These are phyloP conservation scores for Saturnispora halmiae DNA, from an alignment of 805 yeast species.

Conservation along the genomic window DNA sequence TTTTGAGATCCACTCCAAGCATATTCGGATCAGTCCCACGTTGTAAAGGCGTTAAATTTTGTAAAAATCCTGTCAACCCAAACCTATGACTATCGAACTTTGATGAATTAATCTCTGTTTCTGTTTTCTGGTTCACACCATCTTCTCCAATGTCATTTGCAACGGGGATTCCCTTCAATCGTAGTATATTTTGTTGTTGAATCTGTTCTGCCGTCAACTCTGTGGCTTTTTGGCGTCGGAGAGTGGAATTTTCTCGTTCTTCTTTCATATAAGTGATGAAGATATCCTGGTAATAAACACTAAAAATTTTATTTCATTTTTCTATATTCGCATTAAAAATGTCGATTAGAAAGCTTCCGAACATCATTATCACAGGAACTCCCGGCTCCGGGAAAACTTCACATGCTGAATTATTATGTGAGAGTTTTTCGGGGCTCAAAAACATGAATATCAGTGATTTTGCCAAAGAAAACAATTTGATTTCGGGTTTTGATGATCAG, in stretches of 20 bases:
- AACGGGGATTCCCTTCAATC: constrained; percentile 12
- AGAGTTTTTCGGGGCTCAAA: constrained; percentile 40
- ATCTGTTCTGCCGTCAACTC: constrained; percentile 14
- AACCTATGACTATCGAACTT: constrained; percentile 30
- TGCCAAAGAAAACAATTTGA: constrained; percentile 68
- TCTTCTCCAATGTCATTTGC: constrained; percentile 14
- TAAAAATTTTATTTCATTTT: too few relatives aligned
- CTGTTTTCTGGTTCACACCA: constrained; percentile 2
- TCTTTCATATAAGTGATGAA: too few relatives aligned
- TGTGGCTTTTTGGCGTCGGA: background rate
- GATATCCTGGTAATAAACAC: too few relatives aligned
- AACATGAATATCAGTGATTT: constrained; percentile 67
- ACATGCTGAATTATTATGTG: constrained; percentile 48
- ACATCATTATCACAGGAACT: constrained; percentile 88
- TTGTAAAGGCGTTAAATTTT: constrained; percentile 55
- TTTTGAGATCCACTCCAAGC: constrained; percentile 60
- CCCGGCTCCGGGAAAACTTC: constrained; percentile 87
- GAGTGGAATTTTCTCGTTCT: constrained; percentile 2
- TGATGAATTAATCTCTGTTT: constrained; percentile 33
- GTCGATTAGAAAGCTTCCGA: constrained; percentile 40
- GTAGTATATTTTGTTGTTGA: constrained; percentile 14
- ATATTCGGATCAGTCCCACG: constrained; percentile 67
- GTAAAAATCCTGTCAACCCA: constrained; percentile 58
- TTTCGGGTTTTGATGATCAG: constrained; percentile 77
- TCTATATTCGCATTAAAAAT: constrained; percentile 14